These are phyloP conservation scores for Clonostachys sp. DNA, from an alignment of 2,329 filamentous ascomycete species.

Conservation along the genomic window DNA sequence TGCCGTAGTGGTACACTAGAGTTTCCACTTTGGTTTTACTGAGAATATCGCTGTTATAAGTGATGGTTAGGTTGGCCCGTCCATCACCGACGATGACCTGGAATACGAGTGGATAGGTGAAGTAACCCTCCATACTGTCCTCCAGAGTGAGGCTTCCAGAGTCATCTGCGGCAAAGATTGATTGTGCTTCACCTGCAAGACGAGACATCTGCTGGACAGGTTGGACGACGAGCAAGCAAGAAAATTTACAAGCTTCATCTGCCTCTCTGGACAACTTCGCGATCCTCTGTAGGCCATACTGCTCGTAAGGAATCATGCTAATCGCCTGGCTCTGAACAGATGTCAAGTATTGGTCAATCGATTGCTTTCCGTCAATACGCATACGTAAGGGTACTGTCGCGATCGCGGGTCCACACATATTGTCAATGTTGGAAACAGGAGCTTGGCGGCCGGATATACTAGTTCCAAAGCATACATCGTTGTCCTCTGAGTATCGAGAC, in stretches of 20 bases:
- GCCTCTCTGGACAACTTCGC: constrained; percentile 2
- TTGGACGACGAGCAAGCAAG: constrained; percentile 8
- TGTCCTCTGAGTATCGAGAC: constrained; percentile 17
- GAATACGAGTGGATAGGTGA: constrained; percentile 1
- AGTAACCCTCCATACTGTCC: constrained; percentile 7
- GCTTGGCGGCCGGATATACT: constrained; percentile 7
- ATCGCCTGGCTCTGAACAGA: constrained; percentile 4
- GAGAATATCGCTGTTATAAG: constrained; percentile 1
- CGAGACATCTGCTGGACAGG: background rate
- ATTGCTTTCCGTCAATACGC: background rate
- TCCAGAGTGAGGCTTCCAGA: background rate
- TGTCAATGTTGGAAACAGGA: constrained; percentile 6
- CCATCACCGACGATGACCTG: background rate
- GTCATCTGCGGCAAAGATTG: too few species aligned
- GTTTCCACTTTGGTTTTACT: background rate
- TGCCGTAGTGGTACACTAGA: constrained; percentile 1
- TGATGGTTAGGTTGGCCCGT: constrained; percentile 1
- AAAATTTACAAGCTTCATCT: constrained; percentile 7
- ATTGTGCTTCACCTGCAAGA: too few species aligned
- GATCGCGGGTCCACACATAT: constrained; percentile 6
- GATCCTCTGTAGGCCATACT: background rate
- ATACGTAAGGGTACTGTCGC: constrained; percentile 6
- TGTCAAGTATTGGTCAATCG: constrained; percentile 5
- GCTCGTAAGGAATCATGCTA: background rate
- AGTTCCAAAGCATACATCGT: constrained; percentile 25